Conservation (phyloP, 169 alveolate genomes). For the Eimeria falciformis region DNA sequence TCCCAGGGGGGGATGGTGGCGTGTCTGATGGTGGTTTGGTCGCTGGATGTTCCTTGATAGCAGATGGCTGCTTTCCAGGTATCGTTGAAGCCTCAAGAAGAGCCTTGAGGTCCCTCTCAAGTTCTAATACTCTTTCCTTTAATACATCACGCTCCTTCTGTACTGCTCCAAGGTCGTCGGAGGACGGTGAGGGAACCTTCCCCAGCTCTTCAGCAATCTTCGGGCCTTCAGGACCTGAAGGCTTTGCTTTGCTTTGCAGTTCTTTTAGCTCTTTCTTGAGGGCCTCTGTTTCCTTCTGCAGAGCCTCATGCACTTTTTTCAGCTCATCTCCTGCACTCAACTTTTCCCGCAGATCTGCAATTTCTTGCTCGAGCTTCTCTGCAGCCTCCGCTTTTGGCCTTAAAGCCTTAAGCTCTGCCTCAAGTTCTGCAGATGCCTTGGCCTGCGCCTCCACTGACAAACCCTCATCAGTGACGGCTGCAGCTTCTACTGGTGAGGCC, state of each 20-base stretch:
- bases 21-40: background rate
- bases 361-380: slow-evolving; percentile 26
- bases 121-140: background rate
- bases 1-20: background rate
- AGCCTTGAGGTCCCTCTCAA: background rate
- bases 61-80: background rate
- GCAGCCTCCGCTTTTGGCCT: slow-evolving; percentile 49
- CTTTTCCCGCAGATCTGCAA: slow-evolving; percentile 31
- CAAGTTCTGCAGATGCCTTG: slow-evolving; percentile 16
- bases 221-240: background rate
- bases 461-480: background rate
- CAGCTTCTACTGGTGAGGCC: slow-evolving; percentile 3
- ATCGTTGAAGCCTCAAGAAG: background rate
- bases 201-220: background rate
- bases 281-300: slow-evolving; percentile 14
- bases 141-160: slow-evolving; percentile 23
- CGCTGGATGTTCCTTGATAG: background rate
- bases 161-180: background rate
- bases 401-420: slow-evolving; percentile 37
- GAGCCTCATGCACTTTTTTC: slow-evolving; percentile 30
- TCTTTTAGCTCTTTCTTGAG: slow-evolving; percentile 36
- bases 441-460: background rate
- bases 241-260: background rate
- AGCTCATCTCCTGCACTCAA: slow-evolving; percentile 27
- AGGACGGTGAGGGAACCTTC: background rate